phyloP scores from a whole-genome alignment of 2,329 filamentous ascomycete genomes.

The Fusarium praegraminearum region DNA sequence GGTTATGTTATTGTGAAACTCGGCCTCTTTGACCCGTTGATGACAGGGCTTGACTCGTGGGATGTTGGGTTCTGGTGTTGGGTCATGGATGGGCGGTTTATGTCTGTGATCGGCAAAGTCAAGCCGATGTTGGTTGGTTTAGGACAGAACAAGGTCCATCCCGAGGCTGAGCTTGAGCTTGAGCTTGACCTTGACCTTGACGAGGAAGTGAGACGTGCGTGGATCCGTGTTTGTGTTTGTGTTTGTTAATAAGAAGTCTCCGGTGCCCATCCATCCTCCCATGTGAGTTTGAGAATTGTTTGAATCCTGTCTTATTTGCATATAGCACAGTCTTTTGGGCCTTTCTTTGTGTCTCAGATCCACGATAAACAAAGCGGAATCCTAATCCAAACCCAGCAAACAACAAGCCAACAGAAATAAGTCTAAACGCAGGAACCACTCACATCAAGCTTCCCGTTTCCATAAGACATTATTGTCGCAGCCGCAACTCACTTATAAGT shows the following conservation, averaged over 20 bases:
- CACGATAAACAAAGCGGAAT: not conserved
- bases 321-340: not conserved
- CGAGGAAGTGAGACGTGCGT: constrained; percentile 15
- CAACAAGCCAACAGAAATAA: not conserved
- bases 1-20: constrained; percentile 5
- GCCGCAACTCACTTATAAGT: constrained; percentile 15
- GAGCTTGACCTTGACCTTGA: constrained; percentile 13
- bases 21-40: constrained; percentile 16
- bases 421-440: constrained; percentile 2
- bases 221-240: constrained; percentile 22
- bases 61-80: not conserved
- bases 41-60: constrained; percentile 16
- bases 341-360: constrained; percentile 1
- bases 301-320: not conserved
- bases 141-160: constrained; percentile 17
- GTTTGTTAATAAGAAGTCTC: constrained; percentile 28
- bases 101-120: constrained; percentile 26
- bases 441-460: constrained; percentile 18
- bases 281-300: not conserved
- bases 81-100: constrained; percentile 5
- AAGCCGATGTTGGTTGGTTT: constrained; percentile 23
- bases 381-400: not conserved
- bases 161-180: constrained; percentile 35
- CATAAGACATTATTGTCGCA: constrained; percentile 16
- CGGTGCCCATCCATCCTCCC: not conserved